Percentiles rank a stretch among this genome's conserved stretches.
Evolutionary conservation across 768 basidiomycete species (phyloP).

Genomic region (Leccinellum rugosiceps): DNA sequence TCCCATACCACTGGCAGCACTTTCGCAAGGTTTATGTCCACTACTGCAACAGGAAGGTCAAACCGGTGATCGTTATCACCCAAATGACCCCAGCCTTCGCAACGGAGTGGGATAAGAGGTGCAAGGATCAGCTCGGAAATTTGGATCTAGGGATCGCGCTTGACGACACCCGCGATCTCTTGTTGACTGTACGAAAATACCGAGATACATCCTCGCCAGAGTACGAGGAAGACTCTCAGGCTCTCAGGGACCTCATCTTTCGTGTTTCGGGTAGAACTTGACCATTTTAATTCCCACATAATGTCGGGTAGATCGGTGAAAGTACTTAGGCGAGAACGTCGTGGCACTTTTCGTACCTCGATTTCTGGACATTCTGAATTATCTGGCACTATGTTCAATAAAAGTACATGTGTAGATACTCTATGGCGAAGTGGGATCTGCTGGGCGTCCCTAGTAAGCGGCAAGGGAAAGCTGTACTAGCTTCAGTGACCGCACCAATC

Average conservation of each 20-base stretch:
- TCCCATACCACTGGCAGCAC: constrained; percentile 24
- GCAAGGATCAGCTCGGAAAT: constrained; percentile 12
- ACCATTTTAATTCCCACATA: background rate
- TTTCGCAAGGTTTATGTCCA: constrained; percentile 26
- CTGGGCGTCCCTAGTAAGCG: background rate
- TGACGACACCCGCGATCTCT: background rate
- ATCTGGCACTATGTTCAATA: background rate
- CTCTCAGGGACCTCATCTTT: constrained; percentile 18
- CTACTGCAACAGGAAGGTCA: constrained; percentile 24
- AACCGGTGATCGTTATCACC: constrained; percentile 25
- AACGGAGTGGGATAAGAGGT: constrained; percentile 18
- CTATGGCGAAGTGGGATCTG: background rate
- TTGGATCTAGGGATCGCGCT: constrained; percentile 8
- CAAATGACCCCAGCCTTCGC: constrained; percentile 19
- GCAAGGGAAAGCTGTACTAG: background rate
- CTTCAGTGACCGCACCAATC: background rate
- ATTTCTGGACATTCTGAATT: background rate
- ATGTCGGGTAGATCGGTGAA: background rate
- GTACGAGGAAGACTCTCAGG: constrained; percentile 16
- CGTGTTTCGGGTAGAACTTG: constrained; percentile 12
- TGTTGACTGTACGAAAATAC: constrained; percentile 18
- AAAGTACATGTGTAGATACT: background rate
- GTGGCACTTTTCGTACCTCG: background rate
- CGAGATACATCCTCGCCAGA: constrained; percentile 14
- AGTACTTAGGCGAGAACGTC: background rate